Evolutionary conservation across 2,329 filamentous ascomycete species (phyloP).

Genomic region (Trichoderma gracile): DNA sequence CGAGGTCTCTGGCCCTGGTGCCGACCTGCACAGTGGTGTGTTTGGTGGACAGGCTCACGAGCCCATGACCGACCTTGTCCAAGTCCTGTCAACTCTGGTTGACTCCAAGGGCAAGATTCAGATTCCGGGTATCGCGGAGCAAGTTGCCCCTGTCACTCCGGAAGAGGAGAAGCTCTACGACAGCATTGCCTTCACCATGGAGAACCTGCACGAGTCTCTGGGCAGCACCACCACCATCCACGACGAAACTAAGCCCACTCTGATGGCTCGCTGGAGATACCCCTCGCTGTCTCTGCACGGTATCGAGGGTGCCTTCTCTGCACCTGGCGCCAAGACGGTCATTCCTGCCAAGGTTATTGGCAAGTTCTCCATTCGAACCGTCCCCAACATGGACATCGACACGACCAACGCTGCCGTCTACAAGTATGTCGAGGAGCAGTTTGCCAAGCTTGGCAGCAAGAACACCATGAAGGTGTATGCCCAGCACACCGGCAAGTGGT

Average conservation of each 20-base stretch:
- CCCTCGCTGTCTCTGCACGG: conserved; percentile 94
- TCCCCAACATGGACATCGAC: conserved; percentile 94
- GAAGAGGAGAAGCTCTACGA: conserved; percentile 89
- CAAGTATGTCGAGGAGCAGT: conserved; percentile 79
- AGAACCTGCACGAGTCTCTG: conserved; percentile 87
- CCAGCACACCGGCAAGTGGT: conserved; percentile 96
- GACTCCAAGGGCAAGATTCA: conserved; percentile 89
- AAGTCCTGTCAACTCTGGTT: conserved; percentile 79
- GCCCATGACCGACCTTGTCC: conserved; percentile 94
- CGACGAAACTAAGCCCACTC: conserved; percentile 82
- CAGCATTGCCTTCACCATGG: conserved; percentile 92
- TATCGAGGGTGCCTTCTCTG: conserved; percentile 90
- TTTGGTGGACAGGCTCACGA: conserved; percentile 96
- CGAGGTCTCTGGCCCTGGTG: conserved; percentile 84
- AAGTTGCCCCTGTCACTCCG: conserved; percentile 83
- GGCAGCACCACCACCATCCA: conserved; percentile 87
- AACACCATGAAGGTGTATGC: conserved; percentile 81
- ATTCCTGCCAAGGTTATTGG: conserved; percentile 97
- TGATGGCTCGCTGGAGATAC: conserved; percentile 96
- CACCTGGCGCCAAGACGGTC: conserved; percentile 94
- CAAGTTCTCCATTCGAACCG: conserved; percentile 97
- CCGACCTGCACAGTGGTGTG: conserved; percentile 94
- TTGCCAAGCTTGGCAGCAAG: conserved; percentile 86
- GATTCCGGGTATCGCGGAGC: conserved; percentile 90
- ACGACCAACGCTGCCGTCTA: conserved; percentile 83